Base-by-base conservation (phyloP, 1,284 basidiomycete genomes). In the Porodaedalea pini region DNA sequence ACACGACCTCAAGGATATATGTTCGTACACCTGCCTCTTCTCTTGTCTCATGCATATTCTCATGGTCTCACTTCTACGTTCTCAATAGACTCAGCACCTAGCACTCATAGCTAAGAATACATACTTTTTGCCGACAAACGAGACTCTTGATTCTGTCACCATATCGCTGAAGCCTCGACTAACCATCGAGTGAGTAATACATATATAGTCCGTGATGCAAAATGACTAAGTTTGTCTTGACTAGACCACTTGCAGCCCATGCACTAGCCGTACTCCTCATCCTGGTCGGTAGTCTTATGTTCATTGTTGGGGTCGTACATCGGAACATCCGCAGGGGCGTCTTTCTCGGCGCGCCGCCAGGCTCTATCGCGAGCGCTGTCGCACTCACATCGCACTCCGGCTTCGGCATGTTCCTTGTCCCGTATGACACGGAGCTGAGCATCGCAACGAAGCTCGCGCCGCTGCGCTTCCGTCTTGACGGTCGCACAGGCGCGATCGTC, bases 311-410 rank as follows among this genome's bases (percentile, higher is more conserved):
- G 51, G 62, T 78, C 56, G 51, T 76, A 17, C 78, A 82, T 66
- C 70, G 71, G 36, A 72, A 70, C 29, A 69, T 76, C 56, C 75
- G 84, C 34, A 73, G 75, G 44, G 68, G 70, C 23, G 67, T 87
- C n/a, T 77, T 77, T 64, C 70, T 88, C 11, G 73, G 81, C 2
- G 70, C 77, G 21, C 72, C 75, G 5, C 85, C 85, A 0, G 84
- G 85, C n/a, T 79, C 76, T 34, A 82, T 87, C 45, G 85, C 77
- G 3, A 70, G 78, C 4, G 72, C 78, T 29, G 70, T 80, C 5
- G 76, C 84, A 2, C 72, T 84, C 57, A 83, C 85, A 0, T 71
- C 80, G 0, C 79, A 76, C 27, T 83, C 82, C 32, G 84, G 83
- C 27, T 85, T 84, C 58, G 85, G 83, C 27, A 75, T 82, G 44